These are phyloP conservation scores for Psidium guajava DNA, from an alignment of 345 rosid species.

Conservation along the genomic window DNA sequence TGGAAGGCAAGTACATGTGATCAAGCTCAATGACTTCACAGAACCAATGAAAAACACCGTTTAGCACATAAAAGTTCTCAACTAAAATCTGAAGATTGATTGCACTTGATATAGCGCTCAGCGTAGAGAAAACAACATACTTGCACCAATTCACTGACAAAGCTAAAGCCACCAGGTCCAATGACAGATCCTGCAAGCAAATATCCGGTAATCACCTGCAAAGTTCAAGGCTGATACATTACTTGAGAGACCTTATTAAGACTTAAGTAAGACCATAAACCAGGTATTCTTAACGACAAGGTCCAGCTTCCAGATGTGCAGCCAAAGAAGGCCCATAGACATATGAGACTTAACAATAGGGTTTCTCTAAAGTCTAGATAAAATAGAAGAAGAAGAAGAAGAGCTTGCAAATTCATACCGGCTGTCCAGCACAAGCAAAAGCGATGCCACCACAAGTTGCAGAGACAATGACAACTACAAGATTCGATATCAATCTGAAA, in stretches of 20 bases:
- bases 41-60: background rate
- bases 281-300: background rate
- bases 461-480: slow-evolving; percentile 93
- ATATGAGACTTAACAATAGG: background rate
- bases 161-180: slow-evolving; percentile 93
- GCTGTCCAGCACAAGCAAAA: slow-evolving; percentile 98
- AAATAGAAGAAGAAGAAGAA: background rate
- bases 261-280: background rate
- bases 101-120: background rate
- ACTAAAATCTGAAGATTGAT: background rate
- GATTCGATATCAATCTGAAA: slow-evolving; percentile 90
- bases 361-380: background rate
- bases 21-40: background rate
- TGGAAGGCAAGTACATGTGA: background rate
- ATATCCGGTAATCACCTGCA: slow-evolving; percentile 91
- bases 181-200: slow-evolving; percentile 81
- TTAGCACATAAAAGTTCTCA: background rate
- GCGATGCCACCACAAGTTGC: slow-evolving; percentile 99
- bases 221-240: background rate
- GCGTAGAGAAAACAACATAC: slow-evolving; percentile 30
- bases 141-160: slow-evolving; percentile 97
- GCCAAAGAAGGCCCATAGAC: background rate
- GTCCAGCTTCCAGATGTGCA: background rate
- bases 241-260: background rate
- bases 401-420: slow-evolving; percentile 35